These are phyloP conservation scores for Fraxinus baroniana DNA, from an alignment of 305 asterid genomes.

Conservation along the genomic window DNA sequence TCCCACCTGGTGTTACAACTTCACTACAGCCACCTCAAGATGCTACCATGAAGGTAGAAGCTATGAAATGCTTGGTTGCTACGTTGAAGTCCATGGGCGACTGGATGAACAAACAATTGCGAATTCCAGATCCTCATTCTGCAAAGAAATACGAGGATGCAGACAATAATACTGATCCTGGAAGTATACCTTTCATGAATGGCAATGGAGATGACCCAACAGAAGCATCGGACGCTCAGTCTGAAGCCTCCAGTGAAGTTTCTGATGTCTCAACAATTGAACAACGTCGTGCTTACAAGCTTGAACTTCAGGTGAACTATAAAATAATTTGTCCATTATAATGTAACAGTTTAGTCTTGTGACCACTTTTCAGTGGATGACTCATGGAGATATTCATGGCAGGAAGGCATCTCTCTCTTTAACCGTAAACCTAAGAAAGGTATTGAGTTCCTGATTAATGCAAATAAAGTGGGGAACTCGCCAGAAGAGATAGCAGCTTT, in stretches of 20 bases:
- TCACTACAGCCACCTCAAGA: slow-evolving; percentile 92
- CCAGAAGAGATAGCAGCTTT: slow-evolving; percentile 89
- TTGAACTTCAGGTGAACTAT: slow-evolving; percentile 87
- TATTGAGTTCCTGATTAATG: slow-evolving; percentile 85
- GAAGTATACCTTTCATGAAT: slow-evolving; percentile 51
- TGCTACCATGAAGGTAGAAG: slow-evolving; percentile 80
- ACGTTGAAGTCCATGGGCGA: slow-evolving; percentile 92
- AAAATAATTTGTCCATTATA: slow-evolving; percentile 23
- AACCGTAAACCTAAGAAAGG: slow-evolving; percentile 97
- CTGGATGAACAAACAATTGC: slow-evolving; percentile 97
- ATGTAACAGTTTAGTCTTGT: slow-evolving; percentile 22
- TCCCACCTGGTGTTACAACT: slow-evolving; percentile 80
- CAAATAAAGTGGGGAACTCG: slow-evolving; percentile 89
- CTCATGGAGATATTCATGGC: slow-evolving; percentile 43
- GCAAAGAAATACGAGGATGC: slow-evolving; percentile 57
- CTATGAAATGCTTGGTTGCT: slow-evolving; percentile 89
- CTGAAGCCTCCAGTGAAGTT: slow-evolving; percentile 87
- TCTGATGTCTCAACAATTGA: slow-evolving; percentile 87
- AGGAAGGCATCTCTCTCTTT: slow-evolving; percentile 99
- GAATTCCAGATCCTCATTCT: slow-evolving; percentile 81
- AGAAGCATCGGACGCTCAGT: slow-evolving; percentile 78
- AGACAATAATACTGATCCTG: slow-evolving; percentile 65
- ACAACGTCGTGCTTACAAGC: slow-evolving; percentile 97
- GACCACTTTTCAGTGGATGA: slow-evolving; percentile 17
- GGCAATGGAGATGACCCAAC: slow-evolving; percentile 69